Conservation (phyloP, 805 yeast genomes). For the Myxozyma udenii region DNA sequence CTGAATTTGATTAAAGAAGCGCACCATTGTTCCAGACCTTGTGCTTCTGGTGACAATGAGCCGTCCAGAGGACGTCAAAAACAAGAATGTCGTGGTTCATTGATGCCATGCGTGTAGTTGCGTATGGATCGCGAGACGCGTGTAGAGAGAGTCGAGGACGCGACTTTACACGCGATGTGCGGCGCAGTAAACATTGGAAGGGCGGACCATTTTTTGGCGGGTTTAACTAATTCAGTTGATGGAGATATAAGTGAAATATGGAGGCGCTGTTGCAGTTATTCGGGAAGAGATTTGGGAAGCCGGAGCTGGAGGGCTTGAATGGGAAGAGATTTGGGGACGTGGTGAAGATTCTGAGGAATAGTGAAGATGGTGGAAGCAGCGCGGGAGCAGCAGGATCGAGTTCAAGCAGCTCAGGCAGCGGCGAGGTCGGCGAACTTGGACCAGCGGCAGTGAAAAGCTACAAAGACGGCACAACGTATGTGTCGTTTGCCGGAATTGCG, state of each 20-base stretch:
- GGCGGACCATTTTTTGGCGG: too few relatives aligned
- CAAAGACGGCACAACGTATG: not conserved
- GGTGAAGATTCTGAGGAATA: not conserved
- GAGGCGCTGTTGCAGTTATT: not conserved
- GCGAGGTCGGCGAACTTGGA: not conserved
- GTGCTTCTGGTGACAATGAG: conserved; percentile 38
- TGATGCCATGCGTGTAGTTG: too few relatives aligned
- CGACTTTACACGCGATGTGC: too few relatives aligned
- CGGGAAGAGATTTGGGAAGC: not conserved
- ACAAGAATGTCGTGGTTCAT: conserved; percentile 24
- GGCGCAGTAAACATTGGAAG: too few relatives aligned
- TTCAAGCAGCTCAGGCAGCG: not conserved
- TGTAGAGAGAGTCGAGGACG: too few relatives aligned
- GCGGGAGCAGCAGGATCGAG: not conserved
- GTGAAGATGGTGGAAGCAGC: not conserved
- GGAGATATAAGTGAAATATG: not conserved
- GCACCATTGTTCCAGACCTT: conserved; percentile 42
- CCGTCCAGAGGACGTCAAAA: conserved; percentile 38
- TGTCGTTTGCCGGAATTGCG: not conserved
- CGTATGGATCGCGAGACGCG: too few relatives aligned
- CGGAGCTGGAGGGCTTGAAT: not conserved
- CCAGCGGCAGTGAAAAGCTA: not conserved
- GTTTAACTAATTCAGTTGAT: not conserved
- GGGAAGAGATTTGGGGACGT: not conserved
- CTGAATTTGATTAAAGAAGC: not conserved